Evolutionary conservation across 202 grass and related monocot species (phyloP).

Genomic region (Setaria viridis): DNA sequence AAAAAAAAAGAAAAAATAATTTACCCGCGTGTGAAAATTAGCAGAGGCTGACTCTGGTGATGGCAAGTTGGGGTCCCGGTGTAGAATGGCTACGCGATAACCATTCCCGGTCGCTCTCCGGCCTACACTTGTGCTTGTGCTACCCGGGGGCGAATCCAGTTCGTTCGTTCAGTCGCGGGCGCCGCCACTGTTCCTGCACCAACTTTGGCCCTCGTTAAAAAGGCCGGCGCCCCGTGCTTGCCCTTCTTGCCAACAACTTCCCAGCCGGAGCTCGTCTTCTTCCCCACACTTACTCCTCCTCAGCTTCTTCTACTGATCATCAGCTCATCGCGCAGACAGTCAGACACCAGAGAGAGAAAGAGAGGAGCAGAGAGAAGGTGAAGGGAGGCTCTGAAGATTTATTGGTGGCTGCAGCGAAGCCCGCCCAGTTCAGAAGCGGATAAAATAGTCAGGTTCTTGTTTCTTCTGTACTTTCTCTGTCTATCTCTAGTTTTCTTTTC

Average conservation of each 20-base stretch:
- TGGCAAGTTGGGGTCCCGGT: not conserved
- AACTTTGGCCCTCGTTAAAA: slow-evolving; percentile 21
- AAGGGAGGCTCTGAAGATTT: not conserved
- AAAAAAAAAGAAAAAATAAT: no score
- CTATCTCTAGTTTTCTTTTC: not conserved
- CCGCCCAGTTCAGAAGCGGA: not conserved
- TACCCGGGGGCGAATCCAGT: slow-evolving; percentile 30
- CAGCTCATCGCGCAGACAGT: not conserved
- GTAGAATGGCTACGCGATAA: slow-evolving; percentile 32
- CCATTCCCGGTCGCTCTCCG: slow-evolving; percentile 46
- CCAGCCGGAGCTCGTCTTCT: not conserved
- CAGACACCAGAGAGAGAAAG: not conserved
- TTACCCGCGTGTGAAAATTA: no score
- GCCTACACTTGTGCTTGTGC: not conserved
- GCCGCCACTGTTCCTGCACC: not conserved
- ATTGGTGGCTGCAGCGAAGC: not conserved
- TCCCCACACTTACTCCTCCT: no score
- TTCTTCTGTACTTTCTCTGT: not conserved
- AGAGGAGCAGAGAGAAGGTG: not conserved
- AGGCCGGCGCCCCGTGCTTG: not conserved
- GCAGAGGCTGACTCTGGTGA: not conserved
- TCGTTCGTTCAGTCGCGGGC: slow-evolving; percentile 33
- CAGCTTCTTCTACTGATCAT: not conserved
- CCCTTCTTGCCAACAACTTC: not conserved
- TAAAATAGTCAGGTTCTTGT: not conserved